Base-by-base conservation (phyloP, 345 rosid species). In the Carallia brachiata region DNA sequence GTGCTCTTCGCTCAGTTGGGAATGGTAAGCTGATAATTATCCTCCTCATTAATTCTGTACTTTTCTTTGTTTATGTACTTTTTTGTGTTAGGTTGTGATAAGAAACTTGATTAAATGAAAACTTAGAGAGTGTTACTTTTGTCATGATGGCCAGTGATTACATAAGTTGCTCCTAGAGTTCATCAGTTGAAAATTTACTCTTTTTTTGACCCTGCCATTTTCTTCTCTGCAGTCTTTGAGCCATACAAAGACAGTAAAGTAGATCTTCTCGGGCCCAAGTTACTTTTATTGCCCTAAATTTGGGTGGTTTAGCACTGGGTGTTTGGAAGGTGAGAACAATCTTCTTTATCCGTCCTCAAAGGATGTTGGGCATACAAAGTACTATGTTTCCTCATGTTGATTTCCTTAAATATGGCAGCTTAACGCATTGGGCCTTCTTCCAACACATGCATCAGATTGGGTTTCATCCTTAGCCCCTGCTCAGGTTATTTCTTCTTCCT, bases 361-460 rank as follows among this genome's bases (percentile, higher is more conserved):
- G 19, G 60, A 16, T 47, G 36, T 8, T 62, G 18, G 53, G 13
- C 23, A 17, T 68, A 5, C 36, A 17, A 34, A 16, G 15, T 40
- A 27, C 40, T 56, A 7, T 40, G 19, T 52, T 28, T 48, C 18
- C 40, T 66, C 6, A 52, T 28, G 8, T 37, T 56, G 64, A 50
- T 54, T 36, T 63, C 6, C 55, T 79, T 78, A 50, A 39, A 68
- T 72, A 80, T 76, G 73, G 75, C 91, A 96, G 99, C 96, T 96
- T 54, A 96, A 96, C 84, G 83, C 97, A 1, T 74, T 96, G 88
- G 98, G 99, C 54, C 96, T 96, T 75, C 97, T 96, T 72, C 99
- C 99, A 36, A 96, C 98, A 17, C 96, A 92, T 72, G 97, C 98
- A 79, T 96, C 97, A 4, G 99, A 96, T 60, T 96, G 99, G 99